Conservation (phyloP, 139 green algal genomes). For the Coelastrella sp. region DNA sequence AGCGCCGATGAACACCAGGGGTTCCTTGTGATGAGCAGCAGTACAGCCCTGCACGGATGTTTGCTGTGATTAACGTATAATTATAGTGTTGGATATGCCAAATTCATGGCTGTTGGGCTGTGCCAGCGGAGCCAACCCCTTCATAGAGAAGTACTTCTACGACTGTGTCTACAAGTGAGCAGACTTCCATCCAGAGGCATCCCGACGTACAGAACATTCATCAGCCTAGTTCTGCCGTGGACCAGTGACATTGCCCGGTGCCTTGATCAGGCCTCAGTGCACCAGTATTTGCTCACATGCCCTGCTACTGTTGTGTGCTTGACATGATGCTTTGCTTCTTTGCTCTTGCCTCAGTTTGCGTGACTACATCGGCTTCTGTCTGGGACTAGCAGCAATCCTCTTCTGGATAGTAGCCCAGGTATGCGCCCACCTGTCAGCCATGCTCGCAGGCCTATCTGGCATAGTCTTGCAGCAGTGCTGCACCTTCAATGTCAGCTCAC, state of each 20-base stretch:
- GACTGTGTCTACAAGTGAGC: conserved; percentile 67
- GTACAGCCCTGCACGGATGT: neutral
- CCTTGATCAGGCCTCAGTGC: neutral
- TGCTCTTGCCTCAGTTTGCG: conserved; percentile 46
- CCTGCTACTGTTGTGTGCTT: neutral
- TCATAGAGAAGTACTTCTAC: conserved; percentile 61
- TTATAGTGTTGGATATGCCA: neutral
- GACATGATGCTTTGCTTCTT: too few relatives aligned
- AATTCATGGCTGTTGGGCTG: neutral
- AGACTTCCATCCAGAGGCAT: neutral
- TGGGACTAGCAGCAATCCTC: conserved; percentile 68
- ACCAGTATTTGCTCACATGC: neutral
- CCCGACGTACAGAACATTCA: too few relatives aligned
- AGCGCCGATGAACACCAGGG: neutral
- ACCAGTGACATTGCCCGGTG: too few relatives aligned
- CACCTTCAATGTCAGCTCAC: too few relatives aligned
- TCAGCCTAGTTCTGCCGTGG: too few relatives aligned
- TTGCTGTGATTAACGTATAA: neutral
- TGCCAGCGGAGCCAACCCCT: conserved; percentile 50
- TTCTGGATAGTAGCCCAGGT: conserved; percentile 77
- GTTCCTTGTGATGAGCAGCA: neutral
- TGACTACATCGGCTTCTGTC: conserved; percentile 77
- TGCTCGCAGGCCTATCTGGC: neutral
- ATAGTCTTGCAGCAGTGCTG: neutral
- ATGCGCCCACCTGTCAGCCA: too few relatives aligned